Base-by-base conservation (phyloP, 1,284 basidiomycete species). In the Ceratobasidium sp. region DNA sequence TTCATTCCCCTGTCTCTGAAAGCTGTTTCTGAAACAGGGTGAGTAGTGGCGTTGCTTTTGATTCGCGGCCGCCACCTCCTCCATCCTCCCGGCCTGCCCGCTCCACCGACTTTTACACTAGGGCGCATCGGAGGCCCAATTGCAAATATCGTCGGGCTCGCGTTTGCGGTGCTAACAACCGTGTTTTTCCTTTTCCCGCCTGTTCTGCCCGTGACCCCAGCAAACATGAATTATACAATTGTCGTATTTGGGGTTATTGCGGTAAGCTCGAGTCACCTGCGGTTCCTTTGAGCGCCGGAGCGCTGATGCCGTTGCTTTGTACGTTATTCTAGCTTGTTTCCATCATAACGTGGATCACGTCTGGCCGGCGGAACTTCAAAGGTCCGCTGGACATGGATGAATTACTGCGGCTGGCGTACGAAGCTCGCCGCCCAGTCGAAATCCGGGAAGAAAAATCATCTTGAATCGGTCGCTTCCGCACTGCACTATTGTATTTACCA, bases 131-230 rank as follows among this genome's bases (percentile, higher is more conserved):
- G 80, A 34, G 81, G 81, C 0, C 80, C 79, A 0, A 74, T 81
- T 74, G 79, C 81, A 77, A 85, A 85, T 74, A 54, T 81, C 41
- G 80, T 81, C 54, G 81, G 82, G 0, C 77, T 86, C 39, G 66
- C 77, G 11, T 86, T 85, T 76, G 81, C 81, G 2, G 53, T 80
- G 19, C 74, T 85, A 48, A 85, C 84, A 5, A 80, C 81, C 24
- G 81, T 85, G 27, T 84, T 85, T 79, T 86, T 86, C 82, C 76
- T 84, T 34, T 85, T 86, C 81, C 85, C 85, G 2, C 83, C 84
- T 7, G 81, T 79, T 14, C 69, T 83, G 0, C 83, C 83, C 7
- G 81, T 83, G 2, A 80, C 79, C 3, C 81, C 80, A 6, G 76
- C 77, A 16, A 81, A 79, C 65, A 84, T 85, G 84, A 85, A 84